Conservation (phyloP, 169 alveolate species). For the Babesia gibsoni region DNA sequence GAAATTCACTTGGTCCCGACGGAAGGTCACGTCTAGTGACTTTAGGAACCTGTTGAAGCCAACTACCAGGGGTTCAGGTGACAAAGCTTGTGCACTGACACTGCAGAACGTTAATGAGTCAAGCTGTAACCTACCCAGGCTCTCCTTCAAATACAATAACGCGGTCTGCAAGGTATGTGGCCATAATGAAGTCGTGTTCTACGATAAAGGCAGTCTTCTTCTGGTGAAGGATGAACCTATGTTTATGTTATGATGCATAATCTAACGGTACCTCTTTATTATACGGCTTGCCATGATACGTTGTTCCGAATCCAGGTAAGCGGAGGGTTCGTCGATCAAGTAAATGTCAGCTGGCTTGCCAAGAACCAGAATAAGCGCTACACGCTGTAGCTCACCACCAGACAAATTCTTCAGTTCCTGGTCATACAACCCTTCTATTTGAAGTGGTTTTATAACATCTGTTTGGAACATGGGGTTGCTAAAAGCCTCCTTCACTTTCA, state of each 20-base stretch:
- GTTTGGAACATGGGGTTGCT: constrained; percentile 91
- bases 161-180: constrained; percentile 99
- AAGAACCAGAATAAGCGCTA: constrained; percentile 94
- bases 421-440: constrained; percentile 90
- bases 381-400: constrained; percentile 99
- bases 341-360: constrained; percentile 98
- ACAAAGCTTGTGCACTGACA: constrained; percentile 64
- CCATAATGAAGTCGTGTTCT: constrained; percentile 99
- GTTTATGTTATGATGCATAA: neutral
- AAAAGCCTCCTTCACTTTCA: constrained; percentile 89
- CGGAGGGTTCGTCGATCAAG: constrained; percentile 99
- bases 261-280: constrained; percentile 84
- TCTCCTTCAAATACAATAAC: constrained; percentile 98
- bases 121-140: constrained; percentile 90
- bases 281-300: constrained; percentile 98
- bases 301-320: constrained; percentile 98
- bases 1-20: constrained; percentile 97
- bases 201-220: constrained; percentile 98
- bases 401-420: constrained; percentile 93
- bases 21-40: constrained; percentile 94
- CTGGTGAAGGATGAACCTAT: constrained; percentile 90
- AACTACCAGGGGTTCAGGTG: constrained; percentile 77
- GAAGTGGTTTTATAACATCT: constrained; percentile 96
- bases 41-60: constrained; percentile 95
- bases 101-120: too few relatives aligned